Percentiles rank a stretch among this genome's conserved stretches.
Evolutionary conservation across 805 yeast genomes (phyloP).

Genomic region (Kazachstania viticola): DNA sequence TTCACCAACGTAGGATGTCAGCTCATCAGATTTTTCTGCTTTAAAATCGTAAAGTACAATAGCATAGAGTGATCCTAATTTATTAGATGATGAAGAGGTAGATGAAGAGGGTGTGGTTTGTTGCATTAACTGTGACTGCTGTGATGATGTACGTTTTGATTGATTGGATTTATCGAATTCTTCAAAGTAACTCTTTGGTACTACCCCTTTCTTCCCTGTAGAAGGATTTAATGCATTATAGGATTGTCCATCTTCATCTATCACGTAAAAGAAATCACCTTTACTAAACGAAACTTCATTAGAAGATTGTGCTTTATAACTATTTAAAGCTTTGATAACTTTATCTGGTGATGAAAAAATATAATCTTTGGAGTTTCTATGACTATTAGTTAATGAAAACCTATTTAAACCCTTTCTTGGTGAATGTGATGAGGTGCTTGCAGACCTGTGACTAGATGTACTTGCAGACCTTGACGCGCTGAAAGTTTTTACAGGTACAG

Average conservation of each 20-base stretch:
- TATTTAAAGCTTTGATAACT: conserved; percentile 72
- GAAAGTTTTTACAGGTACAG: conserved; percentile 14
- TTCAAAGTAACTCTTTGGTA: conserved; percentile 77
- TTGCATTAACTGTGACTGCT: neutral
- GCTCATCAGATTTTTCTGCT: conserved; percentile 72
- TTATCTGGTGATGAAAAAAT: conserved; percentile 42
- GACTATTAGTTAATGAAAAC: conserved; percentile 1
- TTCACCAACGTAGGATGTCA: conserved; percentile 77
- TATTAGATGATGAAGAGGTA: conserved; percentile 6
- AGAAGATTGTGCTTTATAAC: conserved; percentile 67
- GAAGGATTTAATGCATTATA: conserved; percentile 84
- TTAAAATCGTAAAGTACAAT: conserved; percentile 74
- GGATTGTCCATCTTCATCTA: conserved; percentile 58
- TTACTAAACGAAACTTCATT: conserved; percentile 68
- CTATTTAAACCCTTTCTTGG: conserved; percentile 2
- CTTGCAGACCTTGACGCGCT: conserved; percentile 4
- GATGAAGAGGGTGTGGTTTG: neutral
- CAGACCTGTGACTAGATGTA: conserved; percentile 3
- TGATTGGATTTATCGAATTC: conserved; percentile 41
- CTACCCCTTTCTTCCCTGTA: conserved; percentile 68
- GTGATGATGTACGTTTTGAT: neutral
- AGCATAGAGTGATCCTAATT: conserved; percentile 55
- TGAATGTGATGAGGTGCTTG: conserved; percentile 3
- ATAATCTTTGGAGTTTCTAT: conserved; percentile 6
- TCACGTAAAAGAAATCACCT: conserved; percentile 86